A percentile compares a stretch with the other conserved stretches of the same genome.
Conservation (phyloP, 148 eudicot genomes). For the Diospyros kaki region DNA sequence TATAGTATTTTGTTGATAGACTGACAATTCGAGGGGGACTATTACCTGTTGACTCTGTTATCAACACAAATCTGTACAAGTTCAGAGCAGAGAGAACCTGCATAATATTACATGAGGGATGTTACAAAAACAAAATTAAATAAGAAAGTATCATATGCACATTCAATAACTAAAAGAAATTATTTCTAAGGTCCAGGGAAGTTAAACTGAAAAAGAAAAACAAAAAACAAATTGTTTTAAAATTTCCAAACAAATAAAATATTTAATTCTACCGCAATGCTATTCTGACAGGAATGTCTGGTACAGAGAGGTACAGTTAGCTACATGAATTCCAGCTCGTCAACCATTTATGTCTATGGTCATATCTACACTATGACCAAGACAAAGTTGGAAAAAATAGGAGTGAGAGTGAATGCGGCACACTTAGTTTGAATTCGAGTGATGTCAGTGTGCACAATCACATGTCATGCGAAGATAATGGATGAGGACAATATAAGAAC, state of each 20-base stretch:
- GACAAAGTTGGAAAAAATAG: too few species aligned
- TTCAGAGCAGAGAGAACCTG: conserved; percentile 91
- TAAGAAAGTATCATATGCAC: neutral
- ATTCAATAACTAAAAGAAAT: neutral
- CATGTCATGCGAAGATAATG: too few species aligned
- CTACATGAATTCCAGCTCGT: too few species aligned
- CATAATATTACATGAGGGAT: conserved; percentile 19
- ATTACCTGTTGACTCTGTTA: conserved; percentile 77
- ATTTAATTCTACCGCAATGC: neutral
- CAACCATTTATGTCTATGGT: too few species aligned
- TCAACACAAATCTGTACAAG: conserved; percentile 73
- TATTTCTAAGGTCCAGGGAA: neutral
- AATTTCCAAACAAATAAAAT: neutral
- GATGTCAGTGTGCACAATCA: too few species aligned
- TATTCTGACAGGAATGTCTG: neutral
- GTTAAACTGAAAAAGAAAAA: neutral
- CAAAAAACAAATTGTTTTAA: neutral
- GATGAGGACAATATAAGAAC: too few species aligned
- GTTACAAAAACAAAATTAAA: conserved; percentile 3
- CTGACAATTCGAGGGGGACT: neutral
- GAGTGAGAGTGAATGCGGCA: too few species aligned
- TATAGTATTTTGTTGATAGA: neutral
- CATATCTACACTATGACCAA: too few species aligned
- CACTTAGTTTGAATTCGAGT: too few species aligned
- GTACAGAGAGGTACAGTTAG: too few species aligned